Base-by-base conservation (phyloP, 1,139 yeast species). In the Suhomyces guaymorum region DNA sequence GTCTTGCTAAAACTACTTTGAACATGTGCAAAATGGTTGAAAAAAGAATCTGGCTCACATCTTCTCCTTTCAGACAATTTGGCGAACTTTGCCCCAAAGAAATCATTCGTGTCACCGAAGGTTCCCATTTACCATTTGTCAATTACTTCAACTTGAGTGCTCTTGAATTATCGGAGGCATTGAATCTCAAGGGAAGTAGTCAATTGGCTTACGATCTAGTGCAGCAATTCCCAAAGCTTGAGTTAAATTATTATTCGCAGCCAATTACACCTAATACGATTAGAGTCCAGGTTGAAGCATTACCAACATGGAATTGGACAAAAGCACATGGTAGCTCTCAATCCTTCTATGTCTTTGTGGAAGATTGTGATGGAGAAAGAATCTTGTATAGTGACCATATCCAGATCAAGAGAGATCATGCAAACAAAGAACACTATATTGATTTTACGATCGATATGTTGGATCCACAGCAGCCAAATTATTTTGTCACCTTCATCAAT, bases 41-140 rank as follows among this genome's bases (percentile, higher is more conserved):
- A 38, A 74, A 70, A 38, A 66, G 96, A 37, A 70, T 87, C 66
- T 94, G 99, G 99, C 52, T 79, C 10, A 78, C 92, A 0, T 83
- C 79, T 45, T 78, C 96, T 0, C 97, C 98, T 0, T 75, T 94
- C 40, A 68, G 97, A 42, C 98, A 92, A 52, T 89, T 87, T 54
- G 70, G 66, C 1, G 69, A 74, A 0, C 54, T 60, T 12, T 86
- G 82, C 20, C 94, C 96, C 0, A 44, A 48, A 0, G 94, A 83
- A 31, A 73, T 90, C 4, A 73, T 92, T 5, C 71, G 73, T 41
- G 81, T 83, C 27, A 78, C 89, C 0, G 98, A 94, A 55, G 75
- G 81, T 16, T 83, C 96, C 0, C 82, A 82, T 46, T 64, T 88
- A 40, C 96, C 96, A 0, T 92, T 96, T 89, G 59, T 72, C 11